These are phyloP conservation scores for Akebia trifoliata DNA, from an alignment of 164 flowering plant species.

Conservation along the genomic window DNA sequence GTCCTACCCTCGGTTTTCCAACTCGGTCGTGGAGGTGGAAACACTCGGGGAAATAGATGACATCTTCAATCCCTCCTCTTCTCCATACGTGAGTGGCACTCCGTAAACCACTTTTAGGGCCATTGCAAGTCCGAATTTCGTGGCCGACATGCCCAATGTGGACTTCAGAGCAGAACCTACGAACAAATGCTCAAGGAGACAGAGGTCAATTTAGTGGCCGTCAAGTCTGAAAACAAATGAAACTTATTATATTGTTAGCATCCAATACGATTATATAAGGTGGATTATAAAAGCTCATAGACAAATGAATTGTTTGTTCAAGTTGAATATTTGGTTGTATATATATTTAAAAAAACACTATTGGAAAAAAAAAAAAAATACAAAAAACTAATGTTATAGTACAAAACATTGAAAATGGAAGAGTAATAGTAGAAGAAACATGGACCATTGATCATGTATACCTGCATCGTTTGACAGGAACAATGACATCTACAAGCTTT, in stretches of 20 bases:
- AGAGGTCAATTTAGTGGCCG: constrained; percentile 13
- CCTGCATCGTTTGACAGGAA: constrained; percentile 70
- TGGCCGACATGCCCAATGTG: constrained; percentile 76
- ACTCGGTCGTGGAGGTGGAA: constrained; percentile 81
- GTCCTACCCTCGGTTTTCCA: constrained; percentile 67
- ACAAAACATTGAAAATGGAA: too few relatives aligned
- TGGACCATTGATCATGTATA: constrained; percentile 32
- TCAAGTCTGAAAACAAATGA: too few relatives aligned
- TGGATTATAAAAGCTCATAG: too few relatives aligned
- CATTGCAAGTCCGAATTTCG: constrained; percentile 71
- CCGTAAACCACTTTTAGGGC: constrained; percentile 54
- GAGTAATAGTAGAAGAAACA: constrained; percentile 30
- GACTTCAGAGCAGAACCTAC: constrained; percentile 73
- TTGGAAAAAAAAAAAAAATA: too few relatives aligned
- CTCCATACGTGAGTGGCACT: constrained; percentile 73
- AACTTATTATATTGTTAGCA: too few relatives aligned
- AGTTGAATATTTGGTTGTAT: too few relatives aligned
- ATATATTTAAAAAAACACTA: too few relatives aligned
- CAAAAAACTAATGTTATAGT: too few relatives aligned
- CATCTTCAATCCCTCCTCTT: constrained; percentile 57
- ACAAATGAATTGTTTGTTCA: too few relatives aligned
- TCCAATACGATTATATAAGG: too few relatives aligned
- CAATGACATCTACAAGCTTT: constrained; percentile 25
- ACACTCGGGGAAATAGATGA: constrained; percentile 54
- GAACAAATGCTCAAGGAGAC: background rate